Evolutionary conservation across 75 land plant genomes (phyloP).

Genomic region (Pinus tabuliformis): DNA sequence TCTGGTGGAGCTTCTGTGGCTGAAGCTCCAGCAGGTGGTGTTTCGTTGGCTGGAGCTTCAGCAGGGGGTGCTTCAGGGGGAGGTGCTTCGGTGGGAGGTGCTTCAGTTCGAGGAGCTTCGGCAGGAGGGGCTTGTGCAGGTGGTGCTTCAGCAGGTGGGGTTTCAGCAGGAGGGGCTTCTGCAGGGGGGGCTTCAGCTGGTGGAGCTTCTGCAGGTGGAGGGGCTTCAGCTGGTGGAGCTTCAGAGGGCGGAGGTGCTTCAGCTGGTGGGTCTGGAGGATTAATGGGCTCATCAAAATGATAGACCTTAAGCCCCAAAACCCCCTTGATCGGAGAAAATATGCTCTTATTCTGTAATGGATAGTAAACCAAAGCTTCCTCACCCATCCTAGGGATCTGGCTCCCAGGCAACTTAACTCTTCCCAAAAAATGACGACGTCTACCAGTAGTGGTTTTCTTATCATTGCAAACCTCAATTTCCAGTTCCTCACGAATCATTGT

Average conservation of each 20-base stretch:
- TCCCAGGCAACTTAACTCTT: constrained; percentile 48
- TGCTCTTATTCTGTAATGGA: constrained; percentile 59
- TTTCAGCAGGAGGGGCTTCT: constrained; percentile 9
- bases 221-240: constrained; percentile 9
- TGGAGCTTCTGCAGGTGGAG: neutral
- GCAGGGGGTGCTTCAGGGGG: constrained; percentile 9
- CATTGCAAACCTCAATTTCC: constrained; percentile 59
- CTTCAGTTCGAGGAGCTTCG: constrained; percentile 7
- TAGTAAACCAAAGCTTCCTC: constrained; percentile 56
- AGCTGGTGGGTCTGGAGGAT: constrained; percentile 16
- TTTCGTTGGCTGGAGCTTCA: constrained; percentile 5
- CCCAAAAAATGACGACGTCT: constrained; percentile 70
- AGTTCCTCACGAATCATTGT: constrained; percentile 39
- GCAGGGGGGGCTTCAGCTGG: neutral
- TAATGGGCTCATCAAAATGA: constrained; percentile 38
- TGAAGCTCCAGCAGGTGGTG: constrained; percentile 12
- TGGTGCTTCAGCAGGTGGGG: constrained; percentile 6
- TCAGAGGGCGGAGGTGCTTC: constrained; percentile 11
- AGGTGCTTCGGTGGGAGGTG: constrained; percentile 9
- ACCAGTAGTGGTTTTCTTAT: constrained; percentile 29
- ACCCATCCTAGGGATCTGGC: constrained; percentile 39
- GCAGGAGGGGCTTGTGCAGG: constrained; percentile 12
- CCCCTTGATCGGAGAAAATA: constrained; percentile 67
- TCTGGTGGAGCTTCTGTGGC: neutral
- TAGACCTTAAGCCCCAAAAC: constrained; percentile 67